Evolutionary conservation across 1,284 basidiomycete species (phyloP), one percentile per base, ranked within the genome.

Genomic region (Chiua sp.): DNA sequence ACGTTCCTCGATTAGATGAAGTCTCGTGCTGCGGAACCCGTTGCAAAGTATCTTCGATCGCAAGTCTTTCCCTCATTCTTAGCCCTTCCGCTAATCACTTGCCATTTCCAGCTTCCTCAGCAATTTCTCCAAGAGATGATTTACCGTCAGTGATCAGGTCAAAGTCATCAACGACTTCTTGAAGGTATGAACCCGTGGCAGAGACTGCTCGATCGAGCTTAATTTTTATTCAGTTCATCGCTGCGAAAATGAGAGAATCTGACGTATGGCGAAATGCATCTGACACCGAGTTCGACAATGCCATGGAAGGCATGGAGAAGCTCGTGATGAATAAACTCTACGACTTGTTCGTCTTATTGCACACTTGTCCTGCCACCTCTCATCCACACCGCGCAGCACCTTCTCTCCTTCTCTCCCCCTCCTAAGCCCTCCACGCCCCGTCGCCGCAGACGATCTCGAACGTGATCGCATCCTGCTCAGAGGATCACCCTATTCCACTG

Each of bases 281-380:
- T 6, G 89, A 93, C 28, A 79, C 79, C 6, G 96, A 99, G 73
- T 98, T 99, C 68, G 98, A 98, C 61, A 96, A 98, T 68, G 95
- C 96, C 0, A 87, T 95, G 79, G 97, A 99, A 78, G 96, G 96
- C 55, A 98, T 99, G 94, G 97, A 99, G 82, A 99, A 99, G 77
- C 86, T 99, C 13, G 95, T 99, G 68, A 99, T 99, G 98, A 99
- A 99, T 70, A 83, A 96, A 53, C 80, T 98, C 57, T 98, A 98
- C 76, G 94, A 94, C 65, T 95, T 91, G 93, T 94, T 68, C 63
- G 64, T 65, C 59, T 7, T 52, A 56, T 48, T 30, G 22, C 50
- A 26, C 59, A 15, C 33, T 59, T 63, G 4, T 37, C 28, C 55
- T 39, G 18, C 2, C 37, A 10, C 53, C 30, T 51, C 57, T 62